A percentile compares a stretch with the other conserved stretches of the same genome.
Evolutionary conservation across 1,139 yeast species (phyloP).

Genomic region (Yamadazyma pseudoaaseri): DNA sequence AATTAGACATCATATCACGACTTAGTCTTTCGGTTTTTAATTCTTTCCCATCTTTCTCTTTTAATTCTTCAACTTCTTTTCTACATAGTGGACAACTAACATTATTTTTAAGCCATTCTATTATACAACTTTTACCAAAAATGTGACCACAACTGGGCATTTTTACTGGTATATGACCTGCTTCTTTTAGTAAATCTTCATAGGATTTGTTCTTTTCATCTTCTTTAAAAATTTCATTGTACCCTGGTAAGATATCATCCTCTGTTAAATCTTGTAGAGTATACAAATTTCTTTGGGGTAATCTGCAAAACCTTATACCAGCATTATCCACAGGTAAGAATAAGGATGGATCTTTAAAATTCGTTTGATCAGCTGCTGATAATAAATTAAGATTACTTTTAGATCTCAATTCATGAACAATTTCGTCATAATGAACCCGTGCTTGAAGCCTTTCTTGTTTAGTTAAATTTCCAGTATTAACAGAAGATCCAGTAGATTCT

Average conservation of each 20-base stretch:
- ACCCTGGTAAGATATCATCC: conserved; percentile 37
- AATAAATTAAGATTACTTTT: conserved; percentile 5
- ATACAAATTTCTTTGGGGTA: conserved; percentile 31
- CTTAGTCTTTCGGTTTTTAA: conserved; percentile 16
- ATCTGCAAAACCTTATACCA: conserved; percentile 28
- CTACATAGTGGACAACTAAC: conserved; percentile 48
- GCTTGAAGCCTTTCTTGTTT: not conserved
- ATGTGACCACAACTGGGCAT: conserved; percentile 46
- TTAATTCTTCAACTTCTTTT: conserved; percentile 37
- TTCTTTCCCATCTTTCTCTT: conserved; percentile 22
- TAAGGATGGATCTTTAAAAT: conserved; percentile 37
- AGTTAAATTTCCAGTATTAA: not conserved
- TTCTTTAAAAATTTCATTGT: conserved; percentile 15
- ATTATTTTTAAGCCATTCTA: conserved; percentile 42
- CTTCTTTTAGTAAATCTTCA: conserved; percentile 8
- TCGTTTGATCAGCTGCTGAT: conserved; percentile 6
- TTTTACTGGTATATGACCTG: conserved; percentile 39
- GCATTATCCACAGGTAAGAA: conserved; percentile 39
- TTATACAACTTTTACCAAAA: conserved; percentile 42
- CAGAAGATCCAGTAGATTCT: not conserved
- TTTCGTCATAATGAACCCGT: conserved; percentile 4
- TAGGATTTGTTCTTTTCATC: conserved; percentile 13
- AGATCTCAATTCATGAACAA: conserved; percentile 6
- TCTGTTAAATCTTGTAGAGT: conserved; percentile 22
- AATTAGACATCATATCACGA: conserved; percentile 9